Percentiles rank a stretch among this genome's conserved stretches.
Evolutionary conservation across 169 alveolate species (phyloP).

Genomic region (Condylostoma magnum): DNA sequence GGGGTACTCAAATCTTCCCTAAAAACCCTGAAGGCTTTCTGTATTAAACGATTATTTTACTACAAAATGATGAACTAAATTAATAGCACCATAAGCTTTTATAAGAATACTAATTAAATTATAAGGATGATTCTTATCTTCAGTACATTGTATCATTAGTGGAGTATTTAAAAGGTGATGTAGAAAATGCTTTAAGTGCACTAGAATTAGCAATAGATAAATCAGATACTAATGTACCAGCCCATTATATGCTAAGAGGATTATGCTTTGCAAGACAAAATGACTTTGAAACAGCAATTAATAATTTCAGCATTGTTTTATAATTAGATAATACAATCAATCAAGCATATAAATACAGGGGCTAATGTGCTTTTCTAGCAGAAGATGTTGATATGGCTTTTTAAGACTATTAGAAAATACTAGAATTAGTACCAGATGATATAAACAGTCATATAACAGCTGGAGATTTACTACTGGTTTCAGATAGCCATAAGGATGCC

Average conservation of each 20-base stretch:
- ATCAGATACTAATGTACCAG: slow-evolving; percentile 3
- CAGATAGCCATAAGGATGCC: slow-evolving; percentile 59
- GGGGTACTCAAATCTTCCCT: slow-evolving; percentile 9
- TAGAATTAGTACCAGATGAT: slow-evolving; percentile 47
- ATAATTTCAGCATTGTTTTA: not conserved
- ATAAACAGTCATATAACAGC: slow-evolving; percentile 56
- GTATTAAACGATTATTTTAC: not conserved
- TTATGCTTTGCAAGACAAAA: slow-evolving; percentile 5
- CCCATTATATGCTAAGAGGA: slow-evolving; percentile 15
- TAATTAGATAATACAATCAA: slow-evolving; percentile 23
- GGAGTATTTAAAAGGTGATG: not conserved
- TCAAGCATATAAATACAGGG: slow-evolving; percentile 57
- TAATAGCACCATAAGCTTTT: not conserved
- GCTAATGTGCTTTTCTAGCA: slow-evolving; percentile 54
- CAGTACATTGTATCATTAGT: not conserved
- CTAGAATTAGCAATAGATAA: slow-evolving; percentile 2
- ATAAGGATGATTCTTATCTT: not conserved
- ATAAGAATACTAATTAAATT: not conserved
- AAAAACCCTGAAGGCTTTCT: slow-evolving; percentile 1
- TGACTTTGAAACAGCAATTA: not conserved
- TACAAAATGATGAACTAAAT: not conserved
- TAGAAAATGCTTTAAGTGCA: not conserved
- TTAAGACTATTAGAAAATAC: slow-evolving; percentile 45
- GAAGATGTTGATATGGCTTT: slow-evolving; percentile 56
- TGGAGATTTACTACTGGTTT: slow-evolving; percentile 55